These are phyloP conservation scores for Metarhizium humberi DNA, from an alignment of 2,329 filamentous ascomycete species.

Conservation along the genomic window DNA sequence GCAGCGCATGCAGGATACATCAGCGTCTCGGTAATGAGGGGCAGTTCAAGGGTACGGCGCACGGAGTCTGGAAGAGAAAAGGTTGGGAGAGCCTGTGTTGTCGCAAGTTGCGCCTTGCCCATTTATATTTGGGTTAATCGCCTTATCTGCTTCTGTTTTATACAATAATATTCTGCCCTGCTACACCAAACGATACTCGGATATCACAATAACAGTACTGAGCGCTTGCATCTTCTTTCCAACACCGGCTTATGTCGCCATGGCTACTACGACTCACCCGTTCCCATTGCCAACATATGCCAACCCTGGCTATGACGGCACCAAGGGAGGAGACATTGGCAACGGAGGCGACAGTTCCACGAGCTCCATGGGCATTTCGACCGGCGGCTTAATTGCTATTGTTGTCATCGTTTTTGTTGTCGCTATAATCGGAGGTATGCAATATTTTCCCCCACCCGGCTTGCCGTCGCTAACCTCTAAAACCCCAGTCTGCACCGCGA, in stretches of 20 bases:
- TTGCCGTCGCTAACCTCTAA: neutral
- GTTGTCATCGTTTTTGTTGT: slow-evolving; percentile 61
- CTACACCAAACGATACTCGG: neutral
- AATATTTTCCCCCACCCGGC: neutral
- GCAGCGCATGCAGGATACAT: slow-evolving; percentile 1
- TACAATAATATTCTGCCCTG: neutral
- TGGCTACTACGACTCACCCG: slow-evolving; percentile 28
- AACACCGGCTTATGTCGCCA: slow-evolving; percentile 13
- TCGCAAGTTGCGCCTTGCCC: neutral
- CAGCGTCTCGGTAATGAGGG: neutral
- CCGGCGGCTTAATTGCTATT: slow-evolving; percentile 63
- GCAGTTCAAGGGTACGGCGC: neutral
- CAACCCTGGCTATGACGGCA: slow-evolving; percentile 26
- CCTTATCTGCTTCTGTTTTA: neutral
- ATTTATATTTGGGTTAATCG: neutral
- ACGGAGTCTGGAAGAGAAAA: neutral
- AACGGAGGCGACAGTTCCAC: slow-evolving; percentile 51
- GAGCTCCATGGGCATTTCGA: slow-evolving; percentile 51
- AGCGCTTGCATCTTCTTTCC: neutral
- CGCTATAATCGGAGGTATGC: slow-evolving; percentile 60
- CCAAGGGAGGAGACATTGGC: slow-evolving; percentile 47
- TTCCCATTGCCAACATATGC: slow-evolving; percentile 33
- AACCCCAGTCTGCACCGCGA: slow-evolving; percentile 47
- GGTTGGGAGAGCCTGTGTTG: neutral
- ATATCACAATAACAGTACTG: neutral